A percentile compares a stretch with the other conserved stretches of the same genome.
phyloP scores from a whole-genome alignment of 768 basidiomycete species.

The Kwoniella sp. region DNA sequence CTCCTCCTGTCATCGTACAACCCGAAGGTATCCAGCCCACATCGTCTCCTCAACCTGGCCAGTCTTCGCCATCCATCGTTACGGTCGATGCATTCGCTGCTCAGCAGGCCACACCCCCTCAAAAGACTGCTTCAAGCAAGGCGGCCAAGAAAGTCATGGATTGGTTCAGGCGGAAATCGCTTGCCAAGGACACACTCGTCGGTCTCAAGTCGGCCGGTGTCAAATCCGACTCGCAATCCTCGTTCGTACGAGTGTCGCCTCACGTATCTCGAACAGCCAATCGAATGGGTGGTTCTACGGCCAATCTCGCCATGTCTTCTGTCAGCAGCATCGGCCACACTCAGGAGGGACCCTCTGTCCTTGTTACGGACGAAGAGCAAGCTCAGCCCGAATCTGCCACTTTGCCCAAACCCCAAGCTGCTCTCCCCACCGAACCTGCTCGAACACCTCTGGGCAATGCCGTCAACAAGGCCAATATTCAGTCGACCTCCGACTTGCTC shows the following conservation, averaged over 20 bases:
- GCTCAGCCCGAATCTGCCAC: slow-evolving; percentile 27
- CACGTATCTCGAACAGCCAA: slow-evolving; percentile 11
- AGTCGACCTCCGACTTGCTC: slow-evolving; percentile 29
- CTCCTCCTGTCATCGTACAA: slow-evolving; percentile 35
- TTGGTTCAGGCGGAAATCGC: slow-evolving; percentile 74
- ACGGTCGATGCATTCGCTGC: slow-evolving; percentile 44
- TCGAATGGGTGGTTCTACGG: slow-evolving; percentile 17
- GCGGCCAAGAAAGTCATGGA: slow-evolving; percentile 92
- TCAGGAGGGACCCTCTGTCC: slow-evolving; percentile 26
- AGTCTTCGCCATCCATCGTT: slow-evolving; percentile 59
- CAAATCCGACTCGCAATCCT: slow-evolving; percentile 34
- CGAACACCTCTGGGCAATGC: slow-evolving; percentile 26
- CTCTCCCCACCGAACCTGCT: slow-evolving; percentile 3
- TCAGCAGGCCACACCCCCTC: slow-evolving; percentile 22
- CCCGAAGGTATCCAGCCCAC: slow-evolving; percentile 41
- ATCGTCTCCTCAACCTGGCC: slow-evolving; percentile 63
- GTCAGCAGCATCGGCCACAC: slow-evolving; percentile 37
- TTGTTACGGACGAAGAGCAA: slow-evolving; percentile 9
- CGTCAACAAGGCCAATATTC: slow-evolving; percentile 33
- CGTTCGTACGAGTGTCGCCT: slow-evolving; percentile 40
- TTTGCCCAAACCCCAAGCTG: background rate
- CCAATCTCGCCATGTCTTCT: slow-evolving; percentile 32
- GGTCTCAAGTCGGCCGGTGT: slow-evolving; percentile 28
- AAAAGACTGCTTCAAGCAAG: slow-evolving; percentile 49
- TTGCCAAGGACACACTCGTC: slow-evolving; percentile 47